These are phyloP conservation scores for Fusarium cicatricum DNA, from an alignment of 2,329 filamentous ascomycete genomes.

Conservation along the genomic window DNA sequence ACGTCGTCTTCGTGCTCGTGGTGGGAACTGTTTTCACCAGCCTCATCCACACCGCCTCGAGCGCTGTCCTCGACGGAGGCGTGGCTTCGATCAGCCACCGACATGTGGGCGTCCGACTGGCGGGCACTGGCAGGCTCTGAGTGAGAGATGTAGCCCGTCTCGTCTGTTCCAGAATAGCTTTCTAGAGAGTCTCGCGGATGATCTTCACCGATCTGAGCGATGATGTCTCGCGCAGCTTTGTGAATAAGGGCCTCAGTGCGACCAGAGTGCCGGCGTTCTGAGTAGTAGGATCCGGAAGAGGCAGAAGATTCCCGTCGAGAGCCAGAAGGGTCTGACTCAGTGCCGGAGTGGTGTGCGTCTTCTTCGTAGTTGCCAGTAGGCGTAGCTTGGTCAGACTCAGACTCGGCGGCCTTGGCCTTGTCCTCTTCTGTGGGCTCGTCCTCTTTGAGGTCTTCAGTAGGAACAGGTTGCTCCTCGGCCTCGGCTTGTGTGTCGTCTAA, in stretches of 20 bases:
- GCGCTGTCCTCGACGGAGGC: constrained; percentile 26
- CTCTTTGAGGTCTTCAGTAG: constrained; percentile 10
- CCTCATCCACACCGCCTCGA: constrained; percentile 37
- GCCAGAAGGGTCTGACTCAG: constrained; percentile 27
- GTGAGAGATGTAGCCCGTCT: constrained; percentile 37
- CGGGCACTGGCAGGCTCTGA: constrained; percentile 40
- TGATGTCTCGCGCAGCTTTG: constrained; percentile 59
- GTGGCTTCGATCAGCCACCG: constrained; percentile 31
- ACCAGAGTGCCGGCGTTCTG: constrained; percentile 51
- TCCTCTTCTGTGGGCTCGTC: constrained; percentile 16
- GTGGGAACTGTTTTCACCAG: constrained; percentile 58
- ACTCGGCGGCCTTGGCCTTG: constrained; percentile 11
- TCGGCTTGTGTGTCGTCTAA: constrained; percentile 21
- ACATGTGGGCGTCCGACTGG: constrained; percentile 37
- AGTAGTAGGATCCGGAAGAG: constrained; percentile 34
- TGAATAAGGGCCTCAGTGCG: constrained; percentile 63
- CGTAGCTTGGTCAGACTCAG: constrained; percentile 14
- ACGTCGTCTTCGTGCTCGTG: constrained; percentile 64
- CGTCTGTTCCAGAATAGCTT: constrained; percentile 29
- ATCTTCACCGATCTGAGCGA: constrained; percentile 56
- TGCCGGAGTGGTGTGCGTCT: constrained; percentile 25
- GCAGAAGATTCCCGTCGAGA: constrained; percentile 37
- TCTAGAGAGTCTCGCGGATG: constrained; percentile 38
- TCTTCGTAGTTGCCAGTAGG: constrained; percentile 9
- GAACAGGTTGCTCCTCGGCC: constrained; percentile 10